Conservation (phyloP, 257 asterid species). For the Fraxinus excelsior region DNA sequence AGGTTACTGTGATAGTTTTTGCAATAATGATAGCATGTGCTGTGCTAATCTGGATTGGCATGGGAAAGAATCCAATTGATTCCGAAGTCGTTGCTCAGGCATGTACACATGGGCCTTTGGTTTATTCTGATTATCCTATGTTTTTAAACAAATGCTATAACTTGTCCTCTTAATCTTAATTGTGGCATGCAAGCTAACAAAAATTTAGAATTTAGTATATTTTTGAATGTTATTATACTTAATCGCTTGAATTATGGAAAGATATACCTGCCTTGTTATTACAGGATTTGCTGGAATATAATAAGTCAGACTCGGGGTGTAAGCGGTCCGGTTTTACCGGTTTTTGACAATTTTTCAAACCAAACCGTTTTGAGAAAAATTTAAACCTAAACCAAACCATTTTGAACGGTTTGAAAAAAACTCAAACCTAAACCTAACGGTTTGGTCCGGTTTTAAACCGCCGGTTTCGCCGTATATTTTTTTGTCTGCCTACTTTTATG, state of each 20-base stretch:
- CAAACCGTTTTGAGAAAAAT: too few species aligned
- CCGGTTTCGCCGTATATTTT: too few species aligned
- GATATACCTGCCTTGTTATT: not conserved
- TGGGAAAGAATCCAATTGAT: conserved; percentile 57
- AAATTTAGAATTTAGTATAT: not conserved
- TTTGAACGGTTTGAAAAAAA: too few species aligned
- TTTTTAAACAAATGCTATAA: conserved; percentile 4
- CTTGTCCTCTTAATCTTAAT: conserved; percentile 5
- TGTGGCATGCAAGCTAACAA: not conserved
- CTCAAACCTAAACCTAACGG: too few species aligned
- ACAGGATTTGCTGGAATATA: not conserved
- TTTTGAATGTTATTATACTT: not conserved
- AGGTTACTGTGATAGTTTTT: conserved; percentile 70
- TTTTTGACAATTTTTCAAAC: too few species aligned
- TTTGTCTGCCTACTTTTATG: too few species aligned
- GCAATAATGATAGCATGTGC: conserved; percentile 68
- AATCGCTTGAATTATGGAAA: not conserved
- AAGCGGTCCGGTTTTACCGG: too few species aligned
- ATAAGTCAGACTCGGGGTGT: not conserved
- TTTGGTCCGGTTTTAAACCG: too few species aligned
- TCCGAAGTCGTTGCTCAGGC: conserved; percentile 83
- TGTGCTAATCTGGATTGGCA: conserved; percentile 82
- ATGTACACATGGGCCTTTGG: conserved; percentile 25
- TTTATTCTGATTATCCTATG: conserved; percentile 14
- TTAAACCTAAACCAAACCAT: too few species aligned